A percentile compares a stretch with the other conserved stretches of the same genome.
Conservation (phyloP, 2,329 filamentous ascomycete genomes). For the Ceratocystis harringtonii region DNA sequence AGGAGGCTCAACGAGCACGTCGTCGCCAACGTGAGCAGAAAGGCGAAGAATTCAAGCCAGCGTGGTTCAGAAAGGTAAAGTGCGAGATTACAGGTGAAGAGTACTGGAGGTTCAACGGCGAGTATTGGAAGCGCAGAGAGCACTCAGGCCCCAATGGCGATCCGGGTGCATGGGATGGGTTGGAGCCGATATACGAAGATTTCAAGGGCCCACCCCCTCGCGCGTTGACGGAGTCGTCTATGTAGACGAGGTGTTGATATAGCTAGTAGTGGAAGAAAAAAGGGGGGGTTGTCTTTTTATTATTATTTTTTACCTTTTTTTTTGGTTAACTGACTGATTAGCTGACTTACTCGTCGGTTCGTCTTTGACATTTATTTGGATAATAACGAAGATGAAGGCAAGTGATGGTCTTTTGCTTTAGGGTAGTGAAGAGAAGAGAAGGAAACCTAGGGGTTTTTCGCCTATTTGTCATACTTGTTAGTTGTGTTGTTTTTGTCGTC, state of each 20-base stretch:
- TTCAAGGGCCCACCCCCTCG: slow-evolving; percentile 12
- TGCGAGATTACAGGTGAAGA: slow-evolving; percentile 73
- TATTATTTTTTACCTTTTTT: neutral
- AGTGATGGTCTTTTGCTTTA: neutral
- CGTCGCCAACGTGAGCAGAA: slow-evolving; percentile 56
- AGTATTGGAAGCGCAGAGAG: slow-evolving; percentile 71
- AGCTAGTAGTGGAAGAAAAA: neutral
- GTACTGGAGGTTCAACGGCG: slow-evolving; percentile 77
- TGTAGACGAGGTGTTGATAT: neutral
- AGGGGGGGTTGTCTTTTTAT: neutral
- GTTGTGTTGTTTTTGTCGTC: neutral
- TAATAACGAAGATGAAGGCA: neutral
- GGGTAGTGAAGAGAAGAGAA: neutral
- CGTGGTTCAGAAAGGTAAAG: slow-evolving; percentile 64
- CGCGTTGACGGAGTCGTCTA: slow-evolving; percentile 12
- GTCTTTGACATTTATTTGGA: neutral
- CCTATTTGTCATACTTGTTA: neutral
- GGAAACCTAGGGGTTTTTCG: neutral
- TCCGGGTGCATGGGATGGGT: slow-evolving; percentile 45
- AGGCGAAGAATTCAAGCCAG: slow-evolving; percentile 68
- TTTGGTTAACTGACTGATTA: neutral
- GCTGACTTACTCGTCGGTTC: neutral
- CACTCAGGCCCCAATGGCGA: slow-evolving; percentile 46
- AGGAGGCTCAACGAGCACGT: slow-evolving; percentile 75
- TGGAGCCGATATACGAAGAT: slow-evolving; percentile 59